Evolutionary conservation across 345 rosid genomes (phyloP), one percentile per base, ranked within the genome.

Genomic region (Camelina laxa): DNA sequence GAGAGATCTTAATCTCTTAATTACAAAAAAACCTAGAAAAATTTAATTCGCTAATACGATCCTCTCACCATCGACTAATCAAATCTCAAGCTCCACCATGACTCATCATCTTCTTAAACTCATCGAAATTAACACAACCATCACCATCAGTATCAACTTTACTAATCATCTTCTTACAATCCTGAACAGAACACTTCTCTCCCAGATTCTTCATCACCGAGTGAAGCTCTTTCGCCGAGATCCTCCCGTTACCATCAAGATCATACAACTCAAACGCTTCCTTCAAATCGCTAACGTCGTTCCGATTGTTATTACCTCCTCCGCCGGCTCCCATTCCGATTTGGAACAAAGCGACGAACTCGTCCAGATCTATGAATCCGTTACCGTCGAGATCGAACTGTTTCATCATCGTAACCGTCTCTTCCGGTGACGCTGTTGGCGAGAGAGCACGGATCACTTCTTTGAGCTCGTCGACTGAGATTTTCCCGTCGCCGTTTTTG

Each of bases 211-310:
- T 89, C 93, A 95, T 72, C 72, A 92, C 97, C 0, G 81, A 62
- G 65, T 90, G 96, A 72, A 95, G 81, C 85, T 95, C 99, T 0
- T 30, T 61, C 7, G 82, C 93, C 13, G 99, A 88, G 24, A 95
- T 95, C 82, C 88, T 31, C 14, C 99, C 97, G 48, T 95, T 91
- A 63, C 84, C 84, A 61, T 95, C 96, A 1, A 85, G 59, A 67
- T 95, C 99, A 73, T 87, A 95, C n/a, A 88, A 53, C 64, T 91
- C 88, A 79, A 95, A 95, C 11, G 99, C 97, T 60, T 90, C 97
- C 79, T 71, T 87, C 70, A 95, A 75, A 50, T 91, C 97, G 49
- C 82, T 84, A 19, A 30, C 56, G 7, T 42, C 58, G 60, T n/a
- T 58, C 0, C 27, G 20, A 12, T 31, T 47, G 6, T 65, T 65